phyloP scores from a whole-genome alignment of 371 early-diverging fungal genomes.

The Rhizopus microsporus region DNA sequence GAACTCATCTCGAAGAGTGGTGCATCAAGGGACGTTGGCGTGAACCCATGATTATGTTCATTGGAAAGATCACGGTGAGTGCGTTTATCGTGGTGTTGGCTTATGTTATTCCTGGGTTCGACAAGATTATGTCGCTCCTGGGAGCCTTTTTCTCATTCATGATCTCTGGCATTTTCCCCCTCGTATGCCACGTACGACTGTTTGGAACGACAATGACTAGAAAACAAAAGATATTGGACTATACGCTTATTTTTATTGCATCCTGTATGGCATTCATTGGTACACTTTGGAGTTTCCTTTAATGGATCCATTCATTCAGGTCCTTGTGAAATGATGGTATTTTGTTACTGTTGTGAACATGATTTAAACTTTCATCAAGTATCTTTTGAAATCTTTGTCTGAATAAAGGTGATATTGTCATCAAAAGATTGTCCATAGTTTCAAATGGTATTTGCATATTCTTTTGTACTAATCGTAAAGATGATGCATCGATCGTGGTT shows the following conservation, averaged over 20 bases:
- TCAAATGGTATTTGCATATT: constrained; percentile 36
- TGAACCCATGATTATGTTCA: constrained; percentile 18
- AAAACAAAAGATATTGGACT: constrained; percentile 16
- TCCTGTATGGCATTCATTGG: constrained; percentile 32
- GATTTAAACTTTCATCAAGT: constrained; percentile 32
- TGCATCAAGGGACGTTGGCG: constrained; percentile 26
- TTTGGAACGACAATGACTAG: constrained; percentile 25
- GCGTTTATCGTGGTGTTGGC: constrained; percentile 51
- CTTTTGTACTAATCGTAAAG: constrained; percentile 25
- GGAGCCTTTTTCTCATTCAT: constrained; percentile 62
- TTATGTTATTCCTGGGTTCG: constrained; percentile 60
- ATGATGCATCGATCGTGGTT: constrained; percentile 16
- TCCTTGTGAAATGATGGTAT: constrained; percentile 3
- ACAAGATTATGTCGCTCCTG: constrained; percentile 62
- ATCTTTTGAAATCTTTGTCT: constrained; percentile 37
- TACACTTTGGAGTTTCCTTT: constrained; percentile 36
- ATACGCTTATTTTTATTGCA: constrained; percentile 26
- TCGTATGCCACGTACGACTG: constrained; percentile 49
- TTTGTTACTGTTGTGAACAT: constrained; percentile 23
- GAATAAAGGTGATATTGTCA: constrained; percentile 45
- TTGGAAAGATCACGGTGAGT: constrained; percentile 31
- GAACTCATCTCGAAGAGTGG: constrained; percentile 23
- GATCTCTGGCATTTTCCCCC: constrained; percentile 63
- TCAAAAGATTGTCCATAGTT: constrained; percentile 41
- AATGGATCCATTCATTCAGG: constrained; percentile 12